Evolutionary conservation across 2,329 filamentous ascomycete genomes (phyloP).

Genomic region (Byssothecium circinans): DNA sequence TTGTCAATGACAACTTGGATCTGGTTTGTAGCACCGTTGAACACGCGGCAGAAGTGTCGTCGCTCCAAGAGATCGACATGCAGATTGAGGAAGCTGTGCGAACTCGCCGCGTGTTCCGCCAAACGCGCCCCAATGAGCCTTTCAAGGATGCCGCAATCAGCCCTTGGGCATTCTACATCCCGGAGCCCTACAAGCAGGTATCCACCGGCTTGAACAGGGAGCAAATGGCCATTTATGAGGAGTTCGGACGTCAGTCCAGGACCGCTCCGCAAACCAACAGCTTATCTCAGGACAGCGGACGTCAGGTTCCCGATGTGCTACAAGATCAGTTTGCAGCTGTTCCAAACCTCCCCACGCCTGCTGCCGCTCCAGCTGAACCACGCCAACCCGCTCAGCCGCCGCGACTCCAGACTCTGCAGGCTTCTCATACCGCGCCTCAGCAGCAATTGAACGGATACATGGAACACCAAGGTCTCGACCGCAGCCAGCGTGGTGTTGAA

Average conservation of each 20-base stretch:
- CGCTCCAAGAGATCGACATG: slow-evolving; percentile 91
- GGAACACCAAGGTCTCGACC: slow-evolving; percentile 44
- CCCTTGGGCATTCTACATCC: slow-evolving; percentile 91
- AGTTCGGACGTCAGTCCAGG: slow-evolving; percentile 86
- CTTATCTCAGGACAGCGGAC: slow-evolving; percentile 60
- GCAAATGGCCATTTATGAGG: slow-evolving; percentile 94
- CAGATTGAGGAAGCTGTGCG: slow-evolving; percentile 83
- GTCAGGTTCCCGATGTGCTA: slow-evolving; percentile 64
- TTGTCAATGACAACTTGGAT: slow-evolving; percentile 96
- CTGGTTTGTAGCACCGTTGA: slow-evolving; percentile 92
- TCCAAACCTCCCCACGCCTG: slow-evolving; percentile 63
- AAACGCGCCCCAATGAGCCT: slow-evolving; percentile 75
- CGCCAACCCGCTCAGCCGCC: slow-evolving; percentile 57
- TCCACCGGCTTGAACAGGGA: slow-evolving; percentile 83
- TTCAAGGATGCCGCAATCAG: slow-evolving; percentile 82
- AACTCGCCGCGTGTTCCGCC: slow-evolving; percentile 72
- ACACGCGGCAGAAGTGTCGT: slow-evolving; percentile 90
- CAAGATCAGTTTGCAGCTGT: slow-evolving; percentile 63
- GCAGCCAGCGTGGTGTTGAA: slow-evolving; percentile 55
- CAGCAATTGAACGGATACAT: slow-evolving; percentile 64
- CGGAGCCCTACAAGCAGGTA: slow-evolving; percentile 86
- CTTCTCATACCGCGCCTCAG: slow-evolving; percentile 42
- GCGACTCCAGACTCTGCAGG: slow-evolving; percentile 43
- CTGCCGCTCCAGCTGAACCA: slow-evolving; percentile 63
- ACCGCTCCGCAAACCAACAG: slow-evolving; percentile 60